Percentiles rank a stretch among this genome's conserved stretches.
These are phyloP conservation scores for Kwoniella sp. DNA, from an alignment of 768 basidiomycete genomes.

Conservation along the genomic window DNA sequence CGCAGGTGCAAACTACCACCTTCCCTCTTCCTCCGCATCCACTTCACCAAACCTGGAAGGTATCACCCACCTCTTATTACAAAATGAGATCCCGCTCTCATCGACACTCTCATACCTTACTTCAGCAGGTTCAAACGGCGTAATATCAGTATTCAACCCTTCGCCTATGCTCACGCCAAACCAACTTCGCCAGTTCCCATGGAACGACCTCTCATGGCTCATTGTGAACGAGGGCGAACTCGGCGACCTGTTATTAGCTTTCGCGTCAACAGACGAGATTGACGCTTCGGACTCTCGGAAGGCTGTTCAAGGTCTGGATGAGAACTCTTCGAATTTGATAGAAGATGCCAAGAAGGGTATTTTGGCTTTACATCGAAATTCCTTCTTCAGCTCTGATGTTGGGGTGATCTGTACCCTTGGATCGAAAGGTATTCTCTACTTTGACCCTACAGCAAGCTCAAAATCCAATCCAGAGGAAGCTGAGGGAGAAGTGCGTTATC, in stretches of 20 bases:
- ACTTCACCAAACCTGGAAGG: conserved; percentile 47
- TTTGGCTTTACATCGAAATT: conserved; percentile 11
- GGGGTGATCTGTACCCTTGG: conserved; percentile 52
- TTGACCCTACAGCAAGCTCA: conserved; percentile 5
- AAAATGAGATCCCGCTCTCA: conserved; percentile 58
- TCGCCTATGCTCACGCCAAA: conserved; percentile 55
- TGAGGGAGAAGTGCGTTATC: conserved; percentile 9
- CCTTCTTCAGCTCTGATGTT: conserved; percentile 16
- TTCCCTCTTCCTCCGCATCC: conserved; percentile 27
- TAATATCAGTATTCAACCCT: conserved; percentile 58
- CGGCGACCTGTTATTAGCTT: conserved; percentile 32
- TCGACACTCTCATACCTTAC: conserved; percentile 49
- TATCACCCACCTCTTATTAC: conserved; percentile 56
- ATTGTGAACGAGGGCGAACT: conserved; percentile 58
- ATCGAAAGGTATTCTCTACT: conserved; percentile 42
- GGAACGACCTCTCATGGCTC: conserved; percentile 55
- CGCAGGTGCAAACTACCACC: conserved; percentile 51
- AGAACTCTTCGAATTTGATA: conserved; percentile 6
- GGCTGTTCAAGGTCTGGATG: not conserved
- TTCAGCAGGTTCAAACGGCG: conserved; percentile 18
- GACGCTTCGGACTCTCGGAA: not conserved
- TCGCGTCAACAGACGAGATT: conserved; percentile 4
- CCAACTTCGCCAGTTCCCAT: conserved; percentile 53
- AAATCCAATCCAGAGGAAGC: not conserved
- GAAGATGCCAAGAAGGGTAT: conserved; percentile 8